Base-by-base conservation (phyloP, 495 filamentous ascomycete species). In the Penicillium cosmopolitanum region DNA sequence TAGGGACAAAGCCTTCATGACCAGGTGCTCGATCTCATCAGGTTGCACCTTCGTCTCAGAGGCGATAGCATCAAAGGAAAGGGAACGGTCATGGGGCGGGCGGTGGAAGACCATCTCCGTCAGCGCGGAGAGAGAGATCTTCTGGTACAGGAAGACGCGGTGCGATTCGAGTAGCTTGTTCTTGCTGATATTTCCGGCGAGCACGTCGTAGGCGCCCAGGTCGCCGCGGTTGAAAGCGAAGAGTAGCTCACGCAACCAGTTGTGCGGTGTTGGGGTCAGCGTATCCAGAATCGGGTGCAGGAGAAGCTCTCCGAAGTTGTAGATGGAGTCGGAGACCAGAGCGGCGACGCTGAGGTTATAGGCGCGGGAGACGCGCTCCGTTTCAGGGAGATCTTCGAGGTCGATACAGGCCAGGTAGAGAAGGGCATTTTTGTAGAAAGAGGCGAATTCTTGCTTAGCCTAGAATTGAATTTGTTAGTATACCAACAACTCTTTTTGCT, bases 291-390 rank as follows among this genome's bases (percentile, higher is more conserved):
- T 96, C 6, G 95, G 96, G 77, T 99, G 95, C 58, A 98, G 86
- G 19, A 99, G 87, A 5, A 99, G 91, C 81, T 99, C 95, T 74
- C 95, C 95, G 61, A 99, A 99, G 82, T 98, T 99, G 84, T 98
- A 98, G 78, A 98, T 98, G 60, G 84, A 87, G 70, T 93, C 91
- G 51, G 92, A 96, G 35, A 97, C 89, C 10, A 99, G 82, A 12
- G 95, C 95, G 18, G 96, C 93, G 48, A 99, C 87, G 67, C 86
- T 85, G 58, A 99, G 89, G 76, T 96, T 92, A 79, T 97, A 94
- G 50, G 95, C 95, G 50, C 93, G 89, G 46, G 80, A 81, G 68
- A 84, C 85, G 60, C 89, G 88, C 72, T 98, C 95, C 34, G 75
- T 70, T 56, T 83, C 77, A 25, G 84, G 77, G 47, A 99, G 84